phyloP scores from a whole-genome alignment of 148 eudicot species.

The Pharnaceum exiguum region DNA sequence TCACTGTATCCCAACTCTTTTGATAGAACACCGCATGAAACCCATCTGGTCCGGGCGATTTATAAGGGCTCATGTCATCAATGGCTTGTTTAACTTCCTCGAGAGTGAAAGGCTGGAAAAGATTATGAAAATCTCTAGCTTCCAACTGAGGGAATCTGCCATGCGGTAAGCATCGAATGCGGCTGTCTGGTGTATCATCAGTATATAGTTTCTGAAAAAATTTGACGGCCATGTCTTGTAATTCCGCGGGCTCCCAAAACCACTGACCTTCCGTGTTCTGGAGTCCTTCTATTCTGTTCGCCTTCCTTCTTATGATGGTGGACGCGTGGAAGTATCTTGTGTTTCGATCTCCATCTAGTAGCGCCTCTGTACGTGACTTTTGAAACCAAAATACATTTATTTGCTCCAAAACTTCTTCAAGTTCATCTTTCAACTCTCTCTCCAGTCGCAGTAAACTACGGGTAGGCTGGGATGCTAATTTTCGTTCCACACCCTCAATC shows the following conservation, averaged over 20 bases:
- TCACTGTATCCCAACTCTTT: neutral
- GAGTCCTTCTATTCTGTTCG: neutral
- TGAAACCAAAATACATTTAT: neutral
- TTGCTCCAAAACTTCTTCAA: neutral
- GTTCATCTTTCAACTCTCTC: neutral
- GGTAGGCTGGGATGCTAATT: neutral
- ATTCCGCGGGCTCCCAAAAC: neutral
- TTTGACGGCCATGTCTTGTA: neutral
- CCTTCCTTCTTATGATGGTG: neutral
- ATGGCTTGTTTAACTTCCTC: neutral
- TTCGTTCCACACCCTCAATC: neutral
- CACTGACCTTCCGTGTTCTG: neutral
- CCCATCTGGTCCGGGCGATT: neutral
- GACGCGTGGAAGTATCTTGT: neutral
- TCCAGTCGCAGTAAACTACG: neutral
- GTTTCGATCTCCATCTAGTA: neutral
- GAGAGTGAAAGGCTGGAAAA: neutral
- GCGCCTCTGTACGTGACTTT: neutral
- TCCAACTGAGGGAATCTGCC: no score
- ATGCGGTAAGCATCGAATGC: no score
- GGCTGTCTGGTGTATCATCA: no score
- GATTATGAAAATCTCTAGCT: neutral
- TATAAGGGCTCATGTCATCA: neutral
- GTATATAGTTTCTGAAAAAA: neutral
- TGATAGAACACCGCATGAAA: slow-evolving; percentile 5